Evolutionary conservation across 2,329 filamentous ascomycete species (phyloP).

Genomic region (Monilinia fructicola): DNA sequence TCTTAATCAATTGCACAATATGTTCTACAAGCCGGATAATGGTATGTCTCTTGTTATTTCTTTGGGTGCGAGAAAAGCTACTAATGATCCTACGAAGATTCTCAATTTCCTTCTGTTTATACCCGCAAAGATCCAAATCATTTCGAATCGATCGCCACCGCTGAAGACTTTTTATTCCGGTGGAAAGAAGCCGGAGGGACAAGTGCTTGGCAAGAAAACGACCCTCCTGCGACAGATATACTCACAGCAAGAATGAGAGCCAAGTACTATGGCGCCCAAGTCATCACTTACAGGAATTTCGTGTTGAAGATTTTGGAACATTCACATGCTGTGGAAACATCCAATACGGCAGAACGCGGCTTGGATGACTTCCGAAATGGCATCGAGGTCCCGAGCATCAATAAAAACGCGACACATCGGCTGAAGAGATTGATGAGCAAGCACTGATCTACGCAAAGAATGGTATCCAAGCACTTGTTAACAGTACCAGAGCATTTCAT

Average conservation of each 20-base stretch:
- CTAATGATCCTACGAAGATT: conserved; percentile 33
- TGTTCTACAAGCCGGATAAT: conserved; percentile 40
- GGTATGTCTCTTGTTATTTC: conserved; percentile 27
- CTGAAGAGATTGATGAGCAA: conserved; percentile 44
- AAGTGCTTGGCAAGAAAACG: conserved; percentile 54
- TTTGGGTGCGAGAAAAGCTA: conserved; percentile 50
- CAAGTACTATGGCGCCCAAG: conserved; percentile 91
- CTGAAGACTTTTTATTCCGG: conserved; percentile 39
- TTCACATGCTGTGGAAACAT: conserved; percentile 32
- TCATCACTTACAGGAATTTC: conserved; percentile 85
- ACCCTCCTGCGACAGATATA: conserved; percentile 72
- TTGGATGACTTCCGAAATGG: conserved; percentile 32
- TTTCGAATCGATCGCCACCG: conserved; percentile 49
- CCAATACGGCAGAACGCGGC: conserved; percentile 24
- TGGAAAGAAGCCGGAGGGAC: conserved; percentile 16
- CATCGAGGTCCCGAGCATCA: conserved; percentile 42
- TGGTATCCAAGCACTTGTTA: conserved; percentile 63
- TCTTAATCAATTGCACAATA: conserved; percentile 60
- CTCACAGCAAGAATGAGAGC: conserved; percentile 80
- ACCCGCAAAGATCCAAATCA: conserved; percentile 36
- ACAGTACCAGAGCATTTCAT: conserved; percentile 83
- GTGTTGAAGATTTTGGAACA: conserved; percentile 54
- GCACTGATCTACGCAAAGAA: conserved; percentile 56
- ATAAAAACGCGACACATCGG: conserved; percentile 43
- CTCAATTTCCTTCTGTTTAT: conserved; percentile 30